Base-by-base conservation (phyloP, 1,284 basidiomycete species). In the Ustilago crameri region DNA sequence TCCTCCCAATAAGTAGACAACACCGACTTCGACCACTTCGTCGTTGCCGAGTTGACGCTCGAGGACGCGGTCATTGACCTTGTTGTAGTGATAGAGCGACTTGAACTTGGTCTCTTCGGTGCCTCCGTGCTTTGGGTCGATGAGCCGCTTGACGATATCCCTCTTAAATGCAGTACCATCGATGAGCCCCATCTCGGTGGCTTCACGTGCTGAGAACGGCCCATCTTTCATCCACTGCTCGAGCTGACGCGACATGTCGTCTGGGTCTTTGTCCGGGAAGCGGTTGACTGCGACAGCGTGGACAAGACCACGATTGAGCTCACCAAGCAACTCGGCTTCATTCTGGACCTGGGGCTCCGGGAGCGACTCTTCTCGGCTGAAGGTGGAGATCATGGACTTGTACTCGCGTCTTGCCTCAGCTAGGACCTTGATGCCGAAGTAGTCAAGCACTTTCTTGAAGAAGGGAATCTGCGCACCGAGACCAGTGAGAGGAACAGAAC, bases 351-450 rank as follows among this genome's bases (percentile, higher is more conserved):
- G 80, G 1, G 70, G 68, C 12, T 54, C 49, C 3, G 80, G 57
- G 0, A 82, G 66, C 34, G 63, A 63, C 1, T 81, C 80, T 23
- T 68, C 63, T 30, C 78, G 52, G 37, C 54, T 75, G 55, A 77
- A 79, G 7, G 67, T 64, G 7, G 74, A 78, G 23, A 78, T 49
- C 76, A 81, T 76, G 10, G 81, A 83, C 70, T 85, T 85, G 76
- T 84, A 85, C 50, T 85, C 81, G 34, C 79, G 79, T 24, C 85
- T 63, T 17, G 85, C 84, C 63, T 85, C 84, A 17, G 84, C 82
- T 22, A 84, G 83, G 8, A 85, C 77, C 26, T 82, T 81, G 53
- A 85, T 76, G 5, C 85, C 85, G n/a, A 84, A 72, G 81, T 84
- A 85, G 44, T 78, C 75, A 22, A 85, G 78, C n/a, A 84, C 66